Evolutionary conservation across 108 stramenopile genomes (phyloP).

Genomic region (Nitzschia palea): DNA sequence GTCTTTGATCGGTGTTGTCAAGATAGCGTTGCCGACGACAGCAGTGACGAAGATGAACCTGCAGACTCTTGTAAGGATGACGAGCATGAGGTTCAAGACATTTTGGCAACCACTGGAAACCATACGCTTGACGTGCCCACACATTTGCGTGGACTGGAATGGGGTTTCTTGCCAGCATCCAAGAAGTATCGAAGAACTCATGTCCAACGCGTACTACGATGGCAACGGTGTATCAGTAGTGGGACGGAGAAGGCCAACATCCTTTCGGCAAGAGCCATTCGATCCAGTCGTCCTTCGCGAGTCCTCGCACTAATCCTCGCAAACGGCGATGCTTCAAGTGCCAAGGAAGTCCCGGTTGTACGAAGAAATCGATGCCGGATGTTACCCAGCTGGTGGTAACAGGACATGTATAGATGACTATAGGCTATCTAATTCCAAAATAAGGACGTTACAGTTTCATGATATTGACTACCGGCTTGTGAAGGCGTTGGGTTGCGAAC

Average conservation of each 20-base stretch:
- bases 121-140: constrained; percentile 12
- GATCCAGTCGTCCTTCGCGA: constrained; percentile 16
- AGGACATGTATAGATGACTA: too few species aligned
- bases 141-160: constrained; percentile 31
- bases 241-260: neutral
- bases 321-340: constrained; percentile 4
- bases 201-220: constrained; percentile 10
- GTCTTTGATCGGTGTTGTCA: constrained; percentile 24
- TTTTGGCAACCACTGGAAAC: neutral
- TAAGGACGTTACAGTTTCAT: too few species aligned
- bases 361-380: constrained; percentile 16
- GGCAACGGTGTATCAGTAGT: constrained; percentile 12
- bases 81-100: constrained; percentile 8
- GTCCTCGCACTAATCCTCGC: constrained; percentile 18
- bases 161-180: constrained; percentile 28
- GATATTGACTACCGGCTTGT: too few species aligned
- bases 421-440: too few species aligned
- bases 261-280: constrained; percentile 4
- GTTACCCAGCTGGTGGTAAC: constrained; percentile 18
- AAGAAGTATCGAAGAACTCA: constrained; percentile 26
- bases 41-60: constrained; percentile 6
- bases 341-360: constrained; percentile 8
- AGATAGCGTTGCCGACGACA: neutral
- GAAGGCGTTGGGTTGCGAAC: too few species aligned
- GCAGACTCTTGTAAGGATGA: neutral